phyloP scores from a whole-genome alignment of 2,329 filamentous ascomycete genomes.

The Leptodontidium sp. region DNA sequence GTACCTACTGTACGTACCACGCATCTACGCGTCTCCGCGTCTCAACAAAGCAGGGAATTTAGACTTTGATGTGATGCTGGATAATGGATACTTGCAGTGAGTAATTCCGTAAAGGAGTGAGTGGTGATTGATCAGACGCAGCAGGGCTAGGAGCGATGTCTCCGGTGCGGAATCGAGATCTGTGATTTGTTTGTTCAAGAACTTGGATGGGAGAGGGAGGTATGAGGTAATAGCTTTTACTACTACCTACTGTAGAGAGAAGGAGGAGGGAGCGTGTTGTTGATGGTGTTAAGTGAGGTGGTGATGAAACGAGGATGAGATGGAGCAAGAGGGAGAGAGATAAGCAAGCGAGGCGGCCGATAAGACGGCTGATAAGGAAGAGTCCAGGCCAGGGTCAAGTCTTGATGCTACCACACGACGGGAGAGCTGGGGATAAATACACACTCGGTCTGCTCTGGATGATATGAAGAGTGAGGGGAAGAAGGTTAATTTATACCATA shows the following conservation, averaged over 20 bases:
- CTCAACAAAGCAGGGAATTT: not conserved
- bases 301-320: not conserved
- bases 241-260: not conserved
- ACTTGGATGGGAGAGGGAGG: not conserved
- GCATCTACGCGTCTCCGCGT: not conserved
- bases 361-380: constrained; percentile 13
- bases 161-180: not conserved
- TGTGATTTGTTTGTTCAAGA: not conserved
- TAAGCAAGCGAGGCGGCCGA: constrained; percentile 10
- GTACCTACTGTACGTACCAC: not conserved
- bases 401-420: not conserved
- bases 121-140: not conserved
- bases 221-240: constrained; percentile 1
- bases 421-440: not conserved
- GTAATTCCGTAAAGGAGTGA: not conserved
- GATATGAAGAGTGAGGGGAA: no score
- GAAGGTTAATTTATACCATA: no score
- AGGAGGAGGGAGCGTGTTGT: not conserved
- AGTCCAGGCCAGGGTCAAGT: not conserved
- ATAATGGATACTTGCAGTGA: not conserved
- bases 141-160: not conserved
- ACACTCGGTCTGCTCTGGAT: no score
- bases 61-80: not conserved
- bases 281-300: not conserved
- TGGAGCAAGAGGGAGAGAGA: not conserved